Evolutionary conservation across 1,284 basidiomycete genomes (phyloP).

Genomic region (Moniliophthora roreri): DNA sequence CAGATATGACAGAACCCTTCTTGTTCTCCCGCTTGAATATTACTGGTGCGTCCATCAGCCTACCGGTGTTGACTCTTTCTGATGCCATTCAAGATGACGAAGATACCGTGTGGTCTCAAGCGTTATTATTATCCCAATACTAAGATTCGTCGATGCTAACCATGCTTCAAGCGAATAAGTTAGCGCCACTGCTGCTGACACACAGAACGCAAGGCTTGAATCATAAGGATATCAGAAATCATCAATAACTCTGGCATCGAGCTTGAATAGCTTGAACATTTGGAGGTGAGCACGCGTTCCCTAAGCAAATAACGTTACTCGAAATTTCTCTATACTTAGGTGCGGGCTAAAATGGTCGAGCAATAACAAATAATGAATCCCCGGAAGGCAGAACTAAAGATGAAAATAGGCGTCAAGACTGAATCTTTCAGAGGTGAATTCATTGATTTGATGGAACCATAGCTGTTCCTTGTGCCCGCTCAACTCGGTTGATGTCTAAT

Average conservation of each 20-base stretch:
- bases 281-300: neutral
- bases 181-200: neutral
- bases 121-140: neutral
- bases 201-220: neutral
- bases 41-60: constrained; percentile 1
- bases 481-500: too few relatives aligned
- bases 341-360: neutral
- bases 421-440: neutral
- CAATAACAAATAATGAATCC: neutral
- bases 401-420: neutral
- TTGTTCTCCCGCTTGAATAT: neutral
- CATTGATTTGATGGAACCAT: constrained; percentile 1
- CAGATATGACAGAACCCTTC: neutral
- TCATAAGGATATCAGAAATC: constrained; percentile 1
- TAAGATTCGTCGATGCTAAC: neutral
- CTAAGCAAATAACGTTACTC: too few relatives aligned
- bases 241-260: neutral
- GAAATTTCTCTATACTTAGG: neutral
- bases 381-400: neutral
- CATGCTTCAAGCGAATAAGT: constrained; percentile 9
- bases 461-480: too few relatives aligned
- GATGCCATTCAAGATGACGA: neutral
- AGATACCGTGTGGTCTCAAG: neutral
- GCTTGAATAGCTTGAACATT: neutral
- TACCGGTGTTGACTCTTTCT: neutral